Evolutionary conservation across 257 asterid species (phyloP).

Genomic region (Solanum arcanum): DNA sequence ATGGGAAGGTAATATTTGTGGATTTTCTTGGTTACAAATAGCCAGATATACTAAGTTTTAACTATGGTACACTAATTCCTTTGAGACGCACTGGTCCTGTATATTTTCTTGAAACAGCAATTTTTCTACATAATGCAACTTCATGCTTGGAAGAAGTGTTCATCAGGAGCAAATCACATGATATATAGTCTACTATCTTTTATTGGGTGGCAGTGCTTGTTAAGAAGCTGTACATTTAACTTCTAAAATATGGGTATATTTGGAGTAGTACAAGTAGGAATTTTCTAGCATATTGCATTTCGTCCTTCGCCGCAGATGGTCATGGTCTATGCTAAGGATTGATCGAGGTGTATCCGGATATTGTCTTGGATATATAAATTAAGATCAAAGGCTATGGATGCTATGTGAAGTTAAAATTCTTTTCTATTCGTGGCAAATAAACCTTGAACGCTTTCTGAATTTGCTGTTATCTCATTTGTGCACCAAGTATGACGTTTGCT

Average conservation of each 20-base stretch:
- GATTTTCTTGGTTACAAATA: neutral
- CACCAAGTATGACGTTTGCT: neutral
- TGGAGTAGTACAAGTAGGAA: neutral
- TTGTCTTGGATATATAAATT: neutral
- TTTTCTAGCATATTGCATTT: neutral
- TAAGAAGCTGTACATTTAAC: neutral
- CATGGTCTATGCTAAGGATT: neutral
- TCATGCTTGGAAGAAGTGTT: neutral
- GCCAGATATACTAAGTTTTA: neutral
- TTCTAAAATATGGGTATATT: neutral
- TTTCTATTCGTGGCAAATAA: neutral
- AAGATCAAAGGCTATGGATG: neutral
- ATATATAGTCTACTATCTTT: neutral
- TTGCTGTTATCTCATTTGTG: neutral
- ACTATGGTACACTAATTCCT: neutral
- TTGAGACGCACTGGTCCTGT: neutral
- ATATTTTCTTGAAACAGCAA: neutral
- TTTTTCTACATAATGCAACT: neutral
- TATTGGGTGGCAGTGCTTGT: neutral
- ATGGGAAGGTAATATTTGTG: conserved; percentile 76
- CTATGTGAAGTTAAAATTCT: neutral
- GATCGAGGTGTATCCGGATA: neutral
- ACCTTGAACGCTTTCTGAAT: neutral
- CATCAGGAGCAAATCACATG: neutral
- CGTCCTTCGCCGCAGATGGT: neutral